These are phyloP conservation scores for Colletotrichum sp. DNA, from an alignment of 2,329 filamentous ascomycete genomes.

Conservation along the genomic window DNA sequence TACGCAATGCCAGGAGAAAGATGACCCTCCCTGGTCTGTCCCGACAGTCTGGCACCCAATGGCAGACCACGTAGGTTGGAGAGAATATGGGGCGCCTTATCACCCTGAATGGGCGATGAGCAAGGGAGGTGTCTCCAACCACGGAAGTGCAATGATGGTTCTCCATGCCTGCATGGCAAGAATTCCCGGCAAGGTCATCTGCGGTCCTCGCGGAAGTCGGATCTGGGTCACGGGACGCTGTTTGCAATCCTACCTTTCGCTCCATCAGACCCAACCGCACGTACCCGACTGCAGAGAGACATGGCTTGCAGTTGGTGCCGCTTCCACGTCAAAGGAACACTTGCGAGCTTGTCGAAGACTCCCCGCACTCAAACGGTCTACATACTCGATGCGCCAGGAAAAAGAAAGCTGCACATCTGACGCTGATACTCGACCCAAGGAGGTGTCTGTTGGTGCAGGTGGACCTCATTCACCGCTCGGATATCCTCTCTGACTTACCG, in stretches of 20 bases:
- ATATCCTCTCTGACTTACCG: neutral
- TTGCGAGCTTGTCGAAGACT: neutral
- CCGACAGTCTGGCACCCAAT: slow-evolving; percentile 7
- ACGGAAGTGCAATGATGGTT: neutral
- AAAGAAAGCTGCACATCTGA: neutral
- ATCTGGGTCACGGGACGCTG: neutral
- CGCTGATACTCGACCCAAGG: neutral
- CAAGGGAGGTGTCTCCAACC: neutral
- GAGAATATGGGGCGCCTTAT: neutral
- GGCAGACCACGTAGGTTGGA: neutral
- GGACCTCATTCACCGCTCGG: neutral
- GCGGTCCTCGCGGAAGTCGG: neutral
- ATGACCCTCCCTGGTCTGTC: neutral
- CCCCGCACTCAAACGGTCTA: neutral
- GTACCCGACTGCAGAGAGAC: neutral
- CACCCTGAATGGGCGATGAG: neutral
- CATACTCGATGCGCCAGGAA: neutral
- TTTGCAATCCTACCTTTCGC: neutral
- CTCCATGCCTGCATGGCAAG: slow-evolving; percentile 9
- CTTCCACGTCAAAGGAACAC: neutral
- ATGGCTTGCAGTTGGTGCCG: neutral
- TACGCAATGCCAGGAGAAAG: neutral
- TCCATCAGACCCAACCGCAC: neutral
- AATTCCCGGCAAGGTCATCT: slow-evolving; percentile 1
- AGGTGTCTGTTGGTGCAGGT: neutral